phyloP scores from a whole-genome alignment of 495 filamentous ascomycete genomes.

The Lasiosphaeria ovina region DNA sequence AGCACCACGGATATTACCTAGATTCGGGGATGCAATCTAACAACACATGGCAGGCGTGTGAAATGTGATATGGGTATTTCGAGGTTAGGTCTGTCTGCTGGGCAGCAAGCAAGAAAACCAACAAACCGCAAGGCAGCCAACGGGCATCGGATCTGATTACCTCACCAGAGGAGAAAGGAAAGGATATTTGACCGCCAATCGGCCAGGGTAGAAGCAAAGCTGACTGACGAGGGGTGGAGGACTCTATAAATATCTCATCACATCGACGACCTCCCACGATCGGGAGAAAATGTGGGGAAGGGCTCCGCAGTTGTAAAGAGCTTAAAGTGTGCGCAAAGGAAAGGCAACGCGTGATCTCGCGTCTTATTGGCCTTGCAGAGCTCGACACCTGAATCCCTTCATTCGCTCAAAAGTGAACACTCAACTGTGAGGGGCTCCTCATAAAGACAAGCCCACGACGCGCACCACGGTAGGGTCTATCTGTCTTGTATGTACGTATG shows the following conservation, averaged over 20 bases:
- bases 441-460: too few species aligned
- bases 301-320: neutral
- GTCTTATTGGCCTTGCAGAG: neutral
- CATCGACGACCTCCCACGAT: slow-evolving; percentile 3
- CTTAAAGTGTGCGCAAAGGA: slow-evolving; percentile 1
- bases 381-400: neutral
- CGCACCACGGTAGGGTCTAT: too few species aligned
- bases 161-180: neutral
- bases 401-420: too few species aligned
- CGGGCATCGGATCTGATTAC: neutral
- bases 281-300: slow-evolving; percentile 10
- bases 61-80: neutral
- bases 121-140: neutral
- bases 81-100: too few species aligned
- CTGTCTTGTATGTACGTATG: too few species aligned
- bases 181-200: slow-evolving; percentile 8
- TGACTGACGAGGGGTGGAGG: neutral
- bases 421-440: too few species aligned
- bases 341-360: neutral
- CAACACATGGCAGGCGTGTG: neutral
- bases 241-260: slow-evolving; percentile 23
- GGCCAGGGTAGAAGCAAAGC: slow-evolving; percentile 3
- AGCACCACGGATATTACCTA: slow-evolving; percentile 11
- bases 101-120: too few species aligned
- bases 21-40: neutral